A percentile compares a stretch with the other conserved stretches of the same genome.
These are phyloP conservation scores for Leishmania martiniquensis DNA, from an alignment of 208 protist species.

Conservation along the genomic window DNA sequence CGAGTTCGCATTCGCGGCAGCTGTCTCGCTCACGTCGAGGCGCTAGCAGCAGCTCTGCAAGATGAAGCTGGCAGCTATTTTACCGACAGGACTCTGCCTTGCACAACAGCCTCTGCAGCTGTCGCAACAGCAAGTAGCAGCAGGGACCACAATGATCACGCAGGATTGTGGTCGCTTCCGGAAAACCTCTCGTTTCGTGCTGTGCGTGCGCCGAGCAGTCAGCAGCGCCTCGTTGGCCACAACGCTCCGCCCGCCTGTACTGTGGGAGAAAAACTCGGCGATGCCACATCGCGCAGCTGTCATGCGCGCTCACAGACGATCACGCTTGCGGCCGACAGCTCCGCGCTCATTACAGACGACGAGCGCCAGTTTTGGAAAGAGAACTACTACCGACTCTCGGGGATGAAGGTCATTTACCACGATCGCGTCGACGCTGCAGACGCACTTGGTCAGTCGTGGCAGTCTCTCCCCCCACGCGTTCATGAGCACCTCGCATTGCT, in stretches of 20 bases:
- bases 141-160: not conserved
- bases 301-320: slow-evolving; percentile 20
- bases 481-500: slow-evolving; percentile 48
- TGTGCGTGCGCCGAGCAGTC: slow-evolving; percentile 3
- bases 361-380: slow-evolving; percentile 83
- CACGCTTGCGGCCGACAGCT: slow-evolving; percentile 23
- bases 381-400: slow-evolving; percentile 74
- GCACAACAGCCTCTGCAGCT: not conserved
- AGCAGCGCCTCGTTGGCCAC: slow-evolving; percentile 19
- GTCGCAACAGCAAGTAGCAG: not conserved
- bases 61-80: slow-evolving; percentile 59
- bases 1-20: slow-evolving; percentile 88
- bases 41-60: slow-evolving; percentile 55
- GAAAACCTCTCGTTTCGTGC: slow-evolving; percentile 37
- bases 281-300: not conserved
- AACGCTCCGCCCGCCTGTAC: slow-evolving; percentile 1
- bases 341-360: slow-evolving; percentile 51
- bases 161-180: slow-evolving; percentile 9
- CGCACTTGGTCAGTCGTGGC: slow-evolving; percentile 24
- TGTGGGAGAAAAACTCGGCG: slow-evolving; percentile 4
- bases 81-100: slow-evolving; percentile 43
- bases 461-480: slow-evolving; percentile 37
- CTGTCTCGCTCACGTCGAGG: slow-evolving; percentile 77
- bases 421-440: slow-evolving; percentile 72
- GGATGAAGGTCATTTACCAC: slow-evolving; percentile 70